These are phyloP conservation scores for Nicotiana tabacum DNA, from an alignment of 257 asterid genomes.

Conservation along the genomic window DNA sequence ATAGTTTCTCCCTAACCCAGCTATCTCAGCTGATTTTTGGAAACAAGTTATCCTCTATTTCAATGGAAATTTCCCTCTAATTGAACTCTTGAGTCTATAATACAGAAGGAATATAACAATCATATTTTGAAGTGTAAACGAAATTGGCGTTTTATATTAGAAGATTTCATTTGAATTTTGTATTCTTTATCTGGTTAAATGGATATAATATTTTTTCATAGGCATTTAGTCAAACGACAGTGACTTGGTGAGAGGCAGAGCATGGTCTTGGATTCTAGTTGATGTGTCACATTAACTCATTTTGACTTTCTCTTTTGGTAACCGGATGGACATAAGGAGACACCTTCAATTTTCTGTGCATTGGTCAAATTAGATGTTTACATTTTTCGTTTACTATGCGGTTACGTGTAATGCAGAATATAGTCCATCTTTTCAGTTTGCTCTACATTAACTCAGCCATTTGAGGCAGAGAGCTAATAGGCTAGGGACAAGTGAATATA, in stretches of 20 bases:
- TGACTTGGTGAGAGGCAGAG: not conserved
- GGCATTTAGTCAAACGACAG: conserved; percentile 1
- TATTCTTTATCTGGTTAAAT: not conserved
- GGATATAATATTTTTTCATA: not conserved
- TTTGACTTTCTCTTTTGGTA: not conserved
- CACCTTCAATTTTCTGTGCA: not conserved
- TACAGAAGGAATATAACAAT: not conserved
- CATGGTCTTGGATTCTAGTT: not conserved
- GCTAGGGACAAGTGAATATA: not conserved
- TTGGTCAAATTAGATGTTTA: not conserved
- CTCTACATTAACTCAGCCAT: not conserved
- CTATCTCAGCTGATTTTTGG: not conserved
- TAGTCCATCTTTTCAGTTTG: conserved; percentile 1
- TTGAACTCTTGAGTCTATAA: not conserved
- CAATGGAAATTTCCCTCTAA: not conserved
- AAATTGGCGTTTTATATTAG: not conserved
- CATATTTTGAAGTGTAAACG: not conserved
- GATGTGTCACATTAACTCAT: not conserved
- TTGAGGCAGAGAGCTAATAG: not conserved
- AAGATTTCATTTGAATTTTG: not conserved
- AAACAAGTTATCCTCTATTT: not conserved
- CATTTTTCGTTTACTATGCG: not conserved
- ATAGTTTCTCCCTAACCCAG: not conserved
- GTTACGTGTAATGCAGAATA: not conserved
- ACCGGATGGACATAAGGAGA: not conserved